A percentile compares a stretch with the other conserved stretches of the same genome.
Conservation (phyloP, 495 filamentous ascomycete genomes). For the Xylaria palmicola region DNA sequence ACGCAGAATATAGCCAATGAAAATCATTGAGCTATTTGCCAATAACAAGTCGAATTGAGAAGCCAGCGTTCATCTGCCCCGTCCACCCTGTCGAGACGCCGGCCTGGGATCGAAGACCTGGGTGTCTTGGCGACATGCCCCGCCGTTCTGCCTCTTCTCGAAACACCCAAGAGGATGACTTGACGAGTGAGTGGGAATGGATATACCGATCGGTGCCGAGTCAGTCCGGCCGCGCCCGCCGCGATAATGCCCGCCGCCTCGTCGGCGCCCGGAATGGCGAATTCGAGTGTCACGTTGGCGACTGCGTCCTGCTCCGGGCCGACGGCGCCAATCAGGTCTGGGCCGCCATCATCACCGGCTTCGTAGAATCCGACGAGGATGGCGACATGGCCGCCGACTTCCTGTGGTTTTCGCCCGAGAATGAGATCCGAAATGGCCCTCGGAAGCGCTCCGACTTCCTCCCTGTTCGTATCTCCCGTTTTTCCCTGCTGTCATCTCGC, state of each 20-base stretch:
- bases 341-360: slow-evolving; percentile 83
- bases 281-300: slow-evolving; percentile 79
- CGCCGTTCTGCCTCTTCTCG: slow-evolving; percentile 21
- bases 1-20: background rate
- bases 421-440: slow-evolving; percentile 78
- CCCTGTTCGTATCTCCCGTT: slow-evolving; percentile 44
- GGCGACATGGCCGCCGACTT: slow-evolving; percentile 69
- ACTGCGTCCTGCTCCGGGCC: slow-evolving; percentile 82
- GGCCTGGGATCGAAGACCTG: background rate
- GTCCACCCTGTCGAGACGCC: background rate
- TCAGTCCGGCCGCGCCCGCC: slow-evolving; percentile 19
- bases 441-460: slow-evolving; percentile 82
- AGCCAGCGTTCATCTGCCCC: background rate
- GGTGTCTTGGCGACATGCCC: slow-evolving; percentile 18
- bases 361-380: slow-evolving; percentile 66
- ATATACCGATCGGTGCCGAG: slow-evolving; percentile 54
- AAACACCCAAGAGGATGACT: slow-evolving; percentile 78
- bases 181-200: slow-evolving; percentile 92
- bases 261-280: slow-evolving; percentile 81
- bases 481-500: background rate
- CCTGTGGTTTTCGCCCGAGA: slow-evolving; percentile 86
- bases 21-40: background rate
- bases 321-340: slow-evolving; percentile 78
- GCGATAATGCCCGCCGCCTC: slow-evolving; percentile 48
- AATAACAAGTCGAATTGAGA: background rate